Evolutionary conservation across 2,329 filamentous ascomycete genomes (phyloP), one percentile per base, ranked within the genome.

Genomic region (Fonsecaea erecta): DNA sequence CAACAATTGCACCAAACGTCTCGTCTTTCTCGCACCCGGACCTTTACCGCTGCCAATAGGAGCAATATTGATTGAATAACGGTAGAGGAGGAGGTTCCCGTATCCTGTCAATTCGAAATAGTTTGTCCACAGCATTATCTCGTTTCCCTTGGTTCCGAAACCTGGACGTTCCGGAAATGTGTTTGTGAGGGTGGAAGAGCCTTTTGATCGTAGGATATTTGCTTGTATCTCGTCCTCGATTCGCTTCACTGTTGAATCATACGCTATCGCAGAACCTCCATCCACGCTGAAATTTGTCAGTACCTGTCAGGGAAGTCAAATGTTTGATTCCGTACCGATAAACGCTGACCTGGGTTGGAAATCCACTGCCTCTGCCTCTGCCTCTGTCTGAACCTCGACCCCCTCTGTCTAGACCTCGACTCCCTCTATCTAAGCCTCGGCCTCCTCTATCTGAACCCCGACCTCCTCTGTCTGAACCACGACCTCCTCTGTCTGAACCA

Each of bases 1-100:
- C 21, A 87, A 69, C 24, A 83, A 71, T n/a, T 82, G 74, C n/a
- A 87, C 75, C 4, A 86, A 75, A 4, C 80, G 80, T 52, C 78
- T 78, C 37, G 77, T 81, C 73, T 82, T 84, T 35, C 77, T 77
- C 59, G 79, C 80, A 40, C 73, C 61, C 2, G 73, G 73, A 2
- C 69, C 60, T 9, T 68, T 70, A 6, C 68, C 73, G 2, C 73
- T 70, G 16, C 73, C 61, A 34, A 75, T 72, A 4, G 71, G 71
- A 1, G 69, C 64, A 18, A 77, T 73, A 12, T 74, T 68, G 21
- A 84, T 69, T 32, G 75, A 74, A 65, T 84, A 83, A 2, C 79
- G 77, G 62, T 74, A 79, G 2, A 83, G 71, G 1, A 68, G 61
- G 8, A 73, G 63, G 65, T 75, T 77, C 16, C 66, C 76, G 9